Evolutionary conservation across 345 rosid species (phyloP).

Genomic region (Pistacia vera): DNA sequence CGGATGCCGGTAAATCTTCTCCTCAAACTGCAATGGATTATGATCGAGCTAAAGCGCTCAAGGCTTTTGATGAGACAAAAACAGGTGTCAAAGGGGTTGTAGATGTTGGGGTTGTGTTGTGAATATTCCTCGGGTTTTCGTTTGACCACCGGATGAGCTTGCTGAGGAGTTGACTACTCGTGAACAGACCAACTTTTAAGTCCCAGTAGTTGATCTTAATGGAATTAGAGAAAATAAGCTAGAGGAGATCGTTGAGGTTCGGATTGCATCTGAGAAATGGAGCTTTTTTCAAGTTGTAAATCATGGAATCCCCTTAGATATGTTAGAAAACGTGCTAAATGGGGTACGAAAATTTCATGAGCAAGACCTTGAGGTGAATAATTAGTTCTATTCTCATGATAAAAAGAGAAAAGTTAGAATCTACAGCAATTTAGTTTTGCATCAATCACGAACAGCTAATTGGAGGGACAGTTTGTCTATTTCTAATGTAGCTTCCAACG

Average conservation of each 20-base stretch:
- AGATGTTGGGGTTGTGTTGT: slow-evolving; percentile 28
- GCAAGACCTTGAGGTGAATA: slow-evolving; percentile 24
- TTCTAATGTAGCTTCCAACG: neutral
- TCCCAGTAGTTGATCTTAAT: slow-evolving; percentile 9
- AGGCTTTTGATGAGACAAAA: slow-evolving; percentile 46
- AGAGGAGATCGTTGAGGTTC: slow-evolving; percentile 25
- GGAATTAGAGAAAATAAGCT: slow-evolving; percentile 13
- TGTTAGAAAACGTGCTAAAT: slow-evolving; percentile 21
- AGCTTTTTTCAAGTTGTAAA: slow-evolving; percentile 56
- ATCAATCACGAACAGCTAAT: slow-evolving; percentile 16
- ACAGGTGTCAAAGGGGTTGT: slow-evolving; percentile 45
- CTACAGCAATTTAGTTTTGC: slow-evolving; percentile 20
- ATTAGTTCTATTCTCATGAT: slow-evolving; percentile 11
- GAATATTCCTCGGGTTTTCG: slow-evolving; percentile 17
- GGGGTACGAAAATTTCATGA: slow-evolving; percentile 21
- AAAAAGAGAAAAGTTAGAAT: neutral
- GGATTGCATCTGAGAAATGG: slow-evolving; percentile 31
- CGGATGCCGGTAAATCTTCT: no score
- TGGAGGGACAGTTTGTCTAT: slow-evolving; percentile 36
- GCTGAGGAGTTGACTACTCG: neutral
- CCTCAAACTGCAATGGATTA: neutral
- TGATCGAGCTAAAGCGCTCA: slow-evolving; percentile 23
- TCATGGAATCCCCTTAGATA: slow-evolving; percentile 37
- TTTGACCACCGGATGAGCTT: neutral
- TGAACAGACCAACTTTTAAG: neutral